Base-by-base conservation (phyloP, 495 filamentous ascomycete species). In the Penicillium pulvis region DNA sequence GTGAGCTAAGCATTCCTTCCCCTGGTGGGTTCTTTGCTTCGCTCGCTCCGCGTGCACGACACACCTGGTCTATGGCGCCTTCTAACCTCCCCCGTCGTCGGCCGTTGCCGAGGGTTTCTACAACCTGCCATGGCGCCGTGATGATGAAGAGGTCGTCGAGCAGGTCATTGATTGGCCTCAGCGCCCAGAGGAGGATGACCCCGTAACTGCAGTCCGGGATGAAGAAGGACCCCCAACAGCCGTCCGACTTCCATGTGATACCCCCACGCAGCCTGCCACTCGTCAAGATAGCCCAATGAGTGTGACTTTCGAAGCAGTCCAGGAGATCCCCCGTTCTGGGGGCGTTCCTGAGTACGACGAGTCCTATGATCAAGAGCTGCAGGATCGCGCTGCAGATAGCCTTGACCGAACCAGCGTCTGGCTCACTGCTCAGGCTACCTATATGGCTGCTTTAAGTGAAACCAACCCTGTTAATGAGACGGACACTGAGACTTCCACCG, bases 21-120 rank as follows among this genome's bases (percentile, higher is more conserved):
- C 92, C 92, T 0, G 90, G 91, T 26, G 90, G 90, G 0, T 96
- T 97, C 79, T 97, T 97, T 70, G 87, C 90, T 19, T 91, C 89
- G 0, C 80, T 97, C 17, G 87, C 83, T 16, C 79, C 83, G 2
- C 81, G 85, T 49, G 84, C 86, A 31, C 82, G 91, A 52, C 85
- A 88, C 65, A 94, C 92, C 5, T 97, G 92, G 92, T 78, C 79
- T 3, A 65, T 78, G 39, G 79, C 81, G 12, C 26, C 61, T 44
- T 63, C 56, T 10, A 73, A 69, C 23, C 74, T 79, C n/a, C 83
- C 81, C 90, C 89, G 0, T 87, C 90, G 2, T 91, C 90, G 2
- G 89, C 89, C 30, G 90, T 85, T 26, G 91, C 91, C 12, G 89
- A 93, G 61, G 82, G 85, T 11, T 97, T 97, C 58, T 96, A 97